Conservation (phyloP, 2,329 filamentous ascomycete genomes). For the Claviceps cyperi region DNA sequence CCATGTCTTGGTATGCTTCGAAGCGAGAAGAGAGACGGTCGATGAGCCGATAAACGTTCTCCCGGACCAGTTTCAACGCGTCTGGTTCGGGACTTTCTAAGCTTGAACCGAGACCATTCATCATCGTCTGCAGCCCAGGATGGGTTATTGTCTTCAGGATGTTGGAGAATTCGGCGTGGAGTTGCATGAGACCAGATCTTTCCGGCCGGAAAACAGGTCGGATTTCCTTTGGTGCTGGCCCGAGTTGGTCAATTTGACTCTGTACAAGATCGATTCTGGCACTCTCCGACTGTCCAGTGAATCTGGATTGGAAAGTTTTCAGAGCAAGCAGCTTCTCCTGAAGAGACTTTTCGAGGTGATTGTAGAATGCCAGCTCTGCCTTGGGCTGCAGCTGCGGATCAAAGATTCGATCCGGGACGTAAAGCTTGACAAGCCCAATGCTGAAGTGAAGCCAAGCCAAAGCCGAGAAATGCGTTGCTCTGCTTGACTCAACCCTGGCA, state of each 20-base stretch:
- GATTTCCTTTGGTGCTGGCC: conserved; percentile 49
- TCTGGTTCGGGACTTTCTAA: conserved; percentile 10
- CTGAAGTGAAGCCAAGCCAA: conserved; percentile 66
- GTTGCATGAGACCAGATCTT: conserved; percentile 48
- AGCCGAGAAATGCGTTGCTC: conserved; percentile 20
- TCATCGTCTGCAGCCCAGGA: conserved; percentile 10
- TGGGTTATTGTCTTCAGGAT: conserved; percentile 51
- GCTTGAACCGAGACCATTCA: conserved; percentile 9
- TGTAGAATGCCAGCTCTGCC: conserved; percentile 47
- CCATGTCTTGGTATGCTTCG: conserved; percentile 73
- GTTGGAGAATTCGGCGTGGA: conserved; percentile 76
- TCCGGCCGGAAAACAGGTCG: conserved; percentile 57
- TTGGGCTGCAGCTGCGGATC: conserved; percentile 59
- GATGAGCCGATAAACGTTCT: conserved; percentile 53
- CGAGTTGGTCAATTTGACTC: conserved; percentile 47
- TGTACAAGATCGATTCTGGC: conserved; percentile 50
- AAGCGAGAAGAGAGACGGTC: conserved; percentile 55
- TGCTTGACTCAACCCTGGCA: conserved; percentile 8
- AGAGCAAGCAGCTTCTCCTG: conserved; percentile 44
- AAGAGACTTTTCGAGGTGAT: conserved; percentile 41
- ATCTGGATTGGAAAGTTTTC: conserved; percentile 46
- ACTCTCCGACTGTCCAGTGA: conserved; percentile 55
- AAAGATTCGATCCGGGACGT: conserved; percentile 73
- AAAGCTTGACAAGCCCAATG: conserved; percentile 59
- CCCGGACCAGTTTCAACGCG: conserved; percentile 35